Evolutionary conservation across 352 stramenopile genomes (phyloP).

Genomic region (Phytophthora sp.): DNA sequence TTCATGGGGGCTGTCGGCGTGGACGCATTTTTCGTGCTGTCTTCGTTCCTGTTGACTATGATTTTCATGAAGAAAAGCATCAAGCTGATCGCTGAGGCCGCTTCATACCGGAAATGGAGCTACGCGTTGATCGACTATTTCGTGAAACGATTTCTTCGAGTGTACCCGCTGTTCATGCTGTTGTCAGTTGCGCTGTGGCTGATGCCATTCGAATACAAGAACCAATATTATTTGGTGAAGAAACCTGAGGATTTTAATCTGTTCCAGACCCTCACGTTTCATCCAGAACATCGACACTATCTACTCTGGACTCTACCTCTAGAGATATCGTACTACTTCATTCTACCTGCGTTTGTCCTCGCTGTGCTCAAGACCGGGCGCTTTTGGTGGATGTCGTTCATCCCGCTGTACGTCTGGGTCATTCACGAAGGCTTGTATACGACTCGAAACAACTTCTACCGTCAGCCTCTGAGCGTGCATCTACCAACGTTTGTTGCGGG

Average conservation of each 20-base stretch:
- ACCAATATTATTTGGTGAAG: slow-evolving; percentile 9
- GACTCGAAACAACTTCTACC: slow-evolving; percentile 25
- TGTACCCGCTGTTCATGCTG: slow-evolving; percentile 7
- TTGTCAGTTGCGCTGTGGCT: slow-evolving; percentile 14
- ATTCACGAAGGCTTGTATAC: slow-evolving; percentile 18
- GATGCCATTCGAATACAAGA: slow-evolving; percentile 13
- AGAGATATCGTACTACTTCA: slow-evolving; percentile 1
- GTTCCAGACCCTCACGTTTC: background rate
- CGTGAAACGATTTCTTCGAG: slow-evolving; percentile 6
- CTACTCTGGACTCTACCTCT: slow-evolving; percentile 7
- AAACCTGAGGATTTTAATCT: slow-evolving; percentile 15
- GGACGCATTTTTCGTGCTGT: slow-evolving; percentile 19
- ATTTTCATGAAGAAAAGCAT: slow-evolving; percentile 30
- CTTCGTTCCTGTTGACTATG: slow-evolving; percentile 20
- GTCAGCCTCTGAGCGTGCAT: slow-evolving; percentile 15
- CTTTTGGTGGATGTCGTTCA: slow-evolving; percentile 27
- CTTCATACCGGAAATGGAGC: slow-evolving; percentile 2
- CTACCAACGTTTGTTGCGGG: slow-evolving; percentile 30
- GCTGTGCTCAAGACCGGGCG: slow-evolving; percentile 18
- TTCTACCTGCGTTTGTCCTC: slow-evolving; percentile 4
- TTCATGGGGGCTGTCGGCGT: slow-evolving; percentile 13
- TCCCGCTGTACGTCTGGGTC: slow-evolving; percentile 28
- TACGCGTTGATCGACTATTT: background rate
- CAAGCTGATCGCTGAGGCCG: slow-evolving; percentile 6
- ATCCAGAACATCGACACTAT: slow-evolving; percentile 12